Evolutionary conservation across 768 basidiomycete genomes (phyloP).

Genomic region (Fomitopsis pulvina): DNA sequence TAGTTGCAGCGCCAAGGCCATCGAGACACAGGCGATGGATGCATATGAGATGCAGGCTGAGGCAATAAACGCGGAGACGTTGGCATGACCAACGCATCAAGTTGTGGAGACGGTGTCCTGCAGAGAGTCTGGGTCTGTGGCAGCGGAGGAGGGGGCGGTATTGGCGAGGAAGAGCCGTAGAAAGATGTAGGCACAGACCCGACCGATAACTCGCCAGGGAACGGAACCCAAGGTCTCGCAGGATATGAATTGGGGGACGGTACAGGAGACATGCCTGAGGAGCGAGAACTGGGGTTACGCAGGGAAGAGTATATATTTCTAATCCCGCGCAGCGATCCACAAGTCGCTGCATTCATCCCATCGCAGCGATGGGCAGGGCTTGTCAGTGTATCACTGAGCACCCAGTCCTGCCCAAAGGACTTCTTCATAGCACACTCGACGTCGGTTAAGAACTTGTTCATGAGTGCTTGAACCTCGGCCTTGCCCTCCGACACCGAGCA

Average conservation of each 20-base stretch:
- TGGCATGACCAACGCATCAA: too few relatives aligned
- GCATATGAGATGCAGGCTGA: not conserved
- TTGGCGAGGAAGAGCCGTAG: too few relatives aligned
- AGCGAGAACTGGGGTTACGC: too few relatives aligned
- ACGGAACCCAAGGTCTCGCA: too few relatives aligned
- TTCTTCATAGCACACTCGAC: conserved; percentile 13
- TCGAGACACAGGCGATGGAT: not conserved
- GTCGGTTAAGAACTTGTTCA: conserved; percentile 13
- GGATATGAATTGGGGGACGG: too few relatives aligned
- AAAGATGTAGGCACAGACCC: too few relatives aligned
- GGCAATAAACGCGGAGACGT: conserved; percentile 1
- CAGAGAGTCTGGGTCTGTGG: too few relatives aligned
- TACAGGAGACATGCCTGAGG: too few relatives aligned
- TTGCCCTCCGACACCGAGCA: conserved; percentile 14
- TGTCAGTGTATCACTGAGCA: not conserved
- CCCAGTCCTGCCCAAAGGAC: conserved; percentile 17
- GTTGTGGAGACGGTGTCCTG: too few relatives aligned
- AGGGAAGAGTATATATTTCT: not conserved
- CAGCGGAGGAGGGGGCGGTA: too few relatives aligned
- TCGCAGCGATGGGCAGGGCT: not conserved
- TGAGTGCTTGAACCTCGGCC: conserved; percentile 13
- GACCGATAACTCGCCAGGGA: too few relatives aligned
- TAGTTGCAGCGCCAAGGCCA: conserved; percentile 4
- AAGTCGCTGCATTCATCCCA: not conserved
- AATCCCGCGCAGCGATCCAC: not conserved